These are phyloP conservation scores for Exophiala oligosperma DNA, from an alignment of 2,329 filamentous ascomycete species.

Conservation along the genomic window DNA sequence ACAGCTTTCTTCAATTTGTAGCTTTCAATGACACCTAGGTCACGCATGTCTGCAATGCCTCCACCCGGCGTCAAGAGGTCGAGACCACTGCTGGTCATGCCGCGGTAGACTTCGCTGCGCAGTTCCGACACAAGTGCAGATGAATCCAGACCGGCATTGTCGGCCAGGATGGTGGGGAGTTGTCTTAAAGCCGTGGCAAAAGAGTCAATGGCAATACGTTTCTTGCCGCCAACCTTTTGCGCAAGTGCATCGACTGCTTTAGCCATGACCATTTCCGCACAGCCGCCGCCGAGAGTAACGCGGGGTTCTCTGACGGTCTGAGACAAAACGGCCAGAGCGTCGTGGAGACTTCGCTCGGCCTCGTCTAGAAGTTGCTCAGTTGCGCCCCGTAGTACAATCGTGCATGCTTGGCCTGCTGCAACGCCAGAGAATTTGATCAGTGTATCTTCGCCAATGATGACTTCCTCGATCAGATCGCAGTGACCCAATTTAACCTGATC, in stretches of 20 bases:
- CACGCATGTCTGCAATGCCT: constrained; percentile 92
- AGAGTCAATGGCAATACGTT: constrained; percentile 85
- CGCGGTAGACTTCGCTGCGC: constrained; percentile 91
- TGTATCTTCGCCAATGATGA: constrained; percentile 97
- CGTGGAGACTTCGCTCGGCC: constrained; percentile 92
- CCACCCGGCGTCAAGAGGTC: constrained; percentile 88
- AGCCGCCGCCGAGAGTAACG: constrained; percentile 92
- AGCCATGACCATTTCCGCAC: constrained; percentile 98
- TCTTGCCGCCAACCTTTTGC: constrained; percentile 94
- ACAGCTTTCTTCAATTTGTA: constrained; percentile 99
- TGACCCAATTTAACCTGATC: constrained; percentile 95
- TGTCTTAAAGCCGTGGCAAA: constrained; percentile 90
- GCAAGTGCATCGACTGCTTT: constrained; percentile 94
- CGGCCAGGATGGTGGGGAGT: constrained; percentile 91
- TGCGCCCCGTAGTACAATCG: constrained; percentile 91
- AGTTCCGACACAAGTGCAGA: constrained; percentile 89
- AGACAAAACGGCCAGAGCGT: constrained; percentile 91
- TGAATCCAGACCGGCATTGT: constrained; percentile 95
- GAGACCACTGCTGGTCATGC: constrained; percentile 86
- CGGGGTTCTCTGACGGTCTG: constrained; percentile 94
- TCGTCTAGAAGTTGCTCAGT: constrained; percentile 97
- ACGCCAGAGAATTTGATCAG: constrained; percentile 97
- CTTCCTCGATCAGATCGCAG: constrained; percentile 94
- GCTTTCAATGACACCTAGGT: constrained; percentile 92
- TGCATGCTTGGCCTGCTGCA: constrained; percentile 90